Conservation (phyloP, 108 stramenopile species). For the Hondaea fermentalgiana region DNA sequence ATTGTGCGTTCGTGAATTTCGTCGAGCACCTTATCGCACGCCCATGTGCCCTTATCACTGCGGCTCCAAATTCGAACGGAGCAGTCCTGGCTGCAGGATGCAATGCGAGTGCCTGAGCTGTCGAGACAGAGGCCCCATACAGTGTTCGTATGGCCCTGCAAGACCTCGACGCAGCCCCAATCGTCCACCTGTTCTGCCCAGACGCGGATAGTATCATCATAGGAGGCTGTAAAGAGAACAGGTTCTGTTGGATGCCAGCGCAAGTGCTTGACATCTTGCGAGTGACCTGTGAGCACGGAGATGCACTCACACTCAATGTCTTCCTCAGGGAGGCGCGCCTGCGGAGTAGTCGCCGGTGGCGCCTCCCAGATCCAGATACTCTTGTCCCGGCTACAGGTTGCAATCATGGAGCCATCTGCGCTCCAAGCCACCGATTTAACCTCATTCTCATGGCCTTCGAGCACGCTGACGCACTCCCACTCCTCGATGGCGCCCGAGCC, state of each 20-base stretch:
- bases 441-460: conserved; percentile 91
- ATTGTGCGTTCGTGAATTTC: background rate
- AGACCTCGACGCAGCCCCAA: conserved; percentile 77
- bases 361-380: conserved; percentile 96
- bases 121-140: conserved; percentile 77
- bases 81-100: conserved; percentile 35
- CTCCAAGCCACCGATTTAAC: conserved; percentile 84
- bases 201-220: conserved; percentile 79
- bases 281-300: conserved; percentile 84
- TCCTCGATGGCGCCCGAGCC: conserved; percentile 47
- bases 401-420: conserved; percentile 70
- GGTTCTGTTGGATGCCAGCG: conserved; percentile 75
- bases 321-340: conserved; percentile 42
- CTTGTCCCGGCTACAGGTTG: conserved; percentile 93
- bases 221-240: conserved; percentile 67
- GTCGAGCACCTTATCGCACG: conserved; percentile 6
- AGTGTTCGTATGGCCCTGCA: conserved; percentile 65
- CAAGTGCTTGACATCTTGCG: conserved; percentile 86
- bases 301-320: background rate
- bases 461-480: conserved; percentile 63
- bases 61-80: conserved; percentile 35
- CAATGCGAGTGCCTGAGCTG: conserved; percentile 39
- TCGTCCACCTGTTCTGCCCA: conserved; percentile 91
- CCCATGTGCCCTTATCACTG: conserved; percentile 19
- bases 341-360: conserved; percentile 56